phyloP scores from a whole-genome alignment of 2,329 filamentous ascomycete species.

The Aspergillus neotritici region DNA sequence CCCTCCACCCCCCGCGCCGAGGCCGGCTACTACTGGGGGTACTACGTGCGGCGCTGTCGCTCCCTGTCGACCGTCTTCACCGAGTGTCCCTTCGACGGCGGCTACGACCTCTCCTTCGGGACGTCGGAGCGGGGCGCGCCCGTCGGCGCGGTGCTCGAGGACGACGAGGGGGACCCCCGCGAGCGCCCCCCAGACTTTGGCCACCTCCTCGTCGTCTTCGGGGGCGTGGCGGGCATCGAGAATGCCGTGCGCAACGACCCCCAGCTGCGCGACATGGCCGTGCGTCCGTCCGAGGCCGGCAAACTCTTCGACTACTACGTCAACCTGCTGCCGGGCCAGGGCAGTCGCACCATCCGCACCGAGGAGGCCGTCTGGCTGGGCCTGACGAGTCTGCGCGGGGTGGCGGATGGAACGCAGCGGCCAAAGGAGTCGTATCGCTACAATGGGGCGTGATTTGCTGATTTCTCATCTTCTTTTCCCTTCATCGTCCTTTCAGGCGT shows the following conservation, averaged over 20 bases:
- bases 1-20: conserved; percentile 66
- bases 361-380: conserved; percentile 79
- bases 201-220: conserved; percentile 73
- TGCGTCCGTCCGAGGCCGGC: conserved; percentile 58
- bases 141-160: conserved; percentile 35
- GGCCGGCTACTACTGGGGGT: conserved; percentile 83
- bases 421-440: conserved; percentile 1
- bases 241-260: conserved; percentile 61
- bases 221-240: conserved; percentile 74
- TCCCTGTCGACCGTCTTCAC: conserved; percentile 71
- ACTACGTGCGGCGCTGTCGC: conserved; percentile 59
- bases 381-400: conserved; percentile 59
- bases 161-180: conserved; percentile 25
- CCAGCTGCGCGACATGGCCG: conserved; percentile 55
- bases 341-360: conserved; percentile 73
- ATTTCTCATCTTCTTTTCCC: too few relatives aligned
- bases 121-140: conserved; percentile 70
- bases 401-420: conserved; percentile 38
- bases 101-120: conserved; percentile 77
- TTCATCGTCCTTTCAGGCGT: too few relatives aligned
- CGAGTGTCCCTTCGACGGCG: conserved; percentile 66
- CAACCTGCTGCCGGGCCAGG: conserved; percentile 73
- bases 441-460: not conserved
- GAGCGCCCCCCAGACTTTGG: conserved; percentile 46
- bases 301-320: conserved; percentile 81